Conservation (phyloP, 176 grass and related monocot genomes). For the Alloteropsis semialata region DNA sequence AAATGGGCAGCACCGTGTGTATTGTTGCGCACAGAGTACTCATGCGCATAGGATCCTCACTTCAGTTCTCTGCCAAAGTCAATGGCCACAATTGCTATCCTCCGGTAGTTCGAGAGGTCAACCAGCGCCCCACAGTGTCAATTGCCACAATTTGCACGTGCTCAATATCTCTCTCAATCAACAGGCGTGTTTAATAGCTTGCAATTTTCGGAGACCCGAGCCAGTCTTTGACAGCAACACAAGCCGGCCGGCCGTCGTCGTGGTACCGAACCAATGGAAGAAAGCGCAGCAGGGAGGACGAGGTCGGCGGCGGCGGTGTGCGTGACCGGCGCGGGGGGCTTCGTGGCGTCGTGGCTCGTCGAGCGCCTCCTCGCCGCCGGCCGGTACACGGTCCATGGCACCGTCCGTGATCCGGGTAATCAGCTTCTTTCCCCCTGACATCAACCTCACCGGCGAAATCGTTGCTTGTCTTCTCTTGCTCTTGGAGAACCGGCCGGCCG, state of each 20-base stretch:
- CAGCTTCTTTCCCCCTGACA: neutral
- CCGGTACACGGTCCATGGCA: conserved; percentile 63
- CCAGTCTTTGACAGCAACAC: neutral
- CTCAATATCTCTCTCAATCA: neutral
- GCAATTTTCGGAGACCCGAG: neutral
- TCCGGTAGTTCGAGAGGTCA: neutral
- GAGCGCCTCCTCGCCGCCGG: conserved; percentile 73
- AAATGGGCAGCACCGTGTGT: neutral
- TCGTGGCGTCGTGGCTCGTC: conserved; percentile 76
- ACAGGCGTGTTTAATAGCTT: neutral
- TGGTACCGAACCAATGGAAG: conserved; percentile 16
- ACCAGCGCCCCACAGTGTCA: neutral
- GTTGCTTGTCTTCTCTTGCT: neutral
- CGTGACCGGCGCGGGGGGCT: conserved; percentile 83
- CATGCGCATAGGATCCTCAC: neutral
- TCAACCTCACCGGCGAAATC: neutral
- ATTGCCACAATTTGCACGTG: conserved; percentile 26
- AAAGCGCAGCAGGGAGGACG: neutral
- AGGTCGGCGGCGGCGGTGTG: conserved; percentile 48
- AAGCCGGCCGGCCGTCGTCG: neutral
- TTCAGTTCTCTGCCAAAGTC: neutral
- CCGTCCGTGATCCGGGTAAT: conserved; percentile 64
- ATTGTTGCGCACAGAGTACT: neutral
- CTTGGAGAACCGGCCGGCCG: neutral
- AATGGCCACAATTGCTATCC: too few relatives aligned